These are phyloP conservation scores for Euryodendron excelsum DNA, from an alignment of 148 eudicot genomes.

Conservation along the genomic window DNA sequence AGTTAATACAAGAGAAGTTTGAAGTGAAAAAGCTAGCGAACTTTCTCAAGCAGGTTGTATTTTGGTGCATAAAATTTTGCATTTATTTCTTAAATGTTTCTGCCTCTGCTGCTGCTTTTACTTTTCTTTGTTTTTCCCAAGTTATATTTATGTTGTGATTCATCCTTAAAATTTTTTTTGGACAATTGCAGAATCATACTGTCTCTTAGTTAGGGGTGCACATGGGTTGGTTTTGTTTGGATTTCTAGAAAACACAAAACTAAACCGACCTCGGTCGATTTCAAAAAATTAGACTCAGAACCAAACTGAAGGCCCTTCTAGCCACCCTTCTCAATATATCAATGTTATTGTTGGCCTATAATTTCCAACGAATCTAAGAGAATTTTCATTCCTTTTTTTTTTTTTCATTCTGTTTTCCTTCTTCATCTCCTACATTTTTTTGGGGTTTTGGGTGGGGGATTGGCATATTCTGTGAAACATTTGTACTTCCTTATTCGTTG, in stretches of 20 bases:
- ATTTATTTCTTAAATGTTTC: neutral
- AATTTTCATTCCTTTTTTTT: neutral
- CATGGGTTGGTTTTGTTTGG: neutral
- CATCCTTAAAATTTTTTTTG: neutral
- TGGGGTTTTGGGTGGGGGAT: no score
- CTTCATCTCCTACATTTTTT: neutral
- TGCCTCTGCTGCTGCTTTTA: neutral
- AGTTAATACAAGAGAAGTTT: slow-evolving; percentile 90
- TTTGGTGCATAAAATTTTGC: slow-evolving; percentile 1
- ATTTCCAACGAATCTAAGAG: neutral
- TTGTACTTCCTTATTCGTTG: neutral
- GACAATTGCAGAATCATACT: neutral
- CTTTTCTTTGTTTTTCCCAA: neutral
- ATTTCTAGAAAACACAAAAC: neutral
- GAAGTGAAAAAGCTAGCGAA: slow-evolving; percentile 88
- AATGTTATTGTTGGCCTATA: neutral
- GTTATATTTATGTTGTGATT: neutral
- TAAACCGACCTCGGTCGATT: neutral
- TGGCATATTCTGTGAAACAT: neutral
- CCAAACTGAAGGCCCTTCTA: neutral
- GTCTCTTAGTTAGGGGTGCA: neutral
- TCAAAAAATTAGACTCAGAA: neutral
- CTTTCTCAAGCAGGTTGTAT: slow-evolving; percentile 83
- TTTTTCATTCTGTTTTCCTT: no score
- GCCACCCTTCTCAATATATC: neutral